Conservation (phyloP, 257 asterid genomes). For the Scutellaria galericulata region DNA sequence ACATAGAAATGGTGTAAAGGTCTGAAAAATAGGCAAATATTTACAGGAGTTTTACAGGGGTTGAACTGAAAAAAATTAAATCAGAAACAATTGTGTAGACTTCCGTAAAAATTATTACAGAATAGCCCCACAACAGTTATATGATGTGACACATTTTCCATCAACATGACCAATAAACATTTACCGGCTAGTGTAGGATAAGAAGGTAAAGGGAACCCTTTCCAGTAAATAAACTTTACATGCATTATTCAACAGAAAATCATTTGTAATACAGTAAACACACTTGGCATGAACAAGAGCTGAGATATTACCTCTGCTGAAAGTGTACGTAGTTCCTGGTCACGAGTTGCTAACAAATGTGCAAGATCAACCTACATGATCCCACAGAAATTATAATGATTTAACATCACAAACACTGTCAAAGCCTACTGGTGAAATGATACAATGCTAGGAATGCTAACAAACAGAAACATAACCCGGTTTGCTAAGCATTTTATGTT, state of each 20-base stretch:
- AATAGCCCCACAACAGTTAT: background rate
- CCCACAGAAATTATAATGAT: conserved; percentile 28
- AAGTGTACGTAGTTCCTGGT: conserved; percentile 94
- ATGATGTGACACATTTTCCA: conserved; percentile 3
- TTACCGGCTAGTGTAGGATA: background rate
- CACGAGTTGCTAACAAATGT: conserved; percentile 91
- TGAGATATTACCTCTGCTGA: conserved; percentile 78
- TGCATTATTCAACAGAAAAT: background rate
- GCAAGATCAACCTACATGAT: conserved; percentile 91
- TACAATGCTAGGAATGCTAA: background rate
- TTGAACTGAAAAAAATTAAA: conserved; percentile 12
- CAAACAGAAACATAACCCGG: conserved; percentile 23
- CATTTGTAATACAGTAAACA: background rate
- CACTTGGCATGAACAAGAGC: conserved; percentile 26
- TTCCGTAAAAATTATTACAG: conserved; percentile 16
- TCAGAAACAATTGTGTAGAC: background rate
- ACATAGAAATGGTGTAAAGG: background rate
- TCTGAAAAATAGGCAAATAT: background rate
- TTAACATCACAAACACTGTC: conserved; percentile 32
- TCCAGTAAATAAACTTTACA: background rate
- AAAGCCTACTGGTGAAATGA: conserved; percentile 23
- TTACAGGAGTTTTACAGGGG: background rate
- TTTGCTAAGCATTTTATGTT: background rate
- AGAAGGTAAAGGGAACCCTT: background rate
- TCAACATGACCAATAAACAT: background rate